Evolutionary conservation across 2,329 filamentous ascomycete genomes (phyloP).

Genomic region (Fusarium devonianum): DNA sequence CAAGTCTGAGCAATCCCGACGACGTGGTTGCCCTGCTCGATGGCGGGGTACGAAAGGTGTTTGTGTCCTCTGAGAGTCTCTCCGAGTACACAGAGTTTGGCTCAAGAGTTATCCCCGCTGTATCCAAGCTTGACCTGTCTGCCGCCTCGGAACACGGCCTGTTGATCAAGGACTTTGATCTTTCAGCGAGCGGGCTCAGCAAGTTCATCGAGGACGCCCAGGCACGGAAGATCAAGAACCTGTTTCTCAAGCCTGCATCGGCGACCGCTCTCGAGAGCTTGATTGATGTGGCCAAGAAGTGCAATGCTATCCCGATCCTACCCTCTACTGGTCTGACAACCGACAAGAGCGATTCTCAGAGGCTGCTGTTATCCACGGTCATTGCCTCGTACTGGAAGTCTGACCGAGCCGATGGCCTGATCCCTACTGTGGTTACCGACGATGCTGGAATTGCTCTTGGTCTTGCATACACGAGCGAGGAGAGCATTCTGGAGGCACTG

Average conservation of each 20-base stretch:
- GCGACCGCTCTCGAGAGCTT: constrained; percentile 55
- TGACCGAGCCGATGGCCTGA: constrained; percentile 82
- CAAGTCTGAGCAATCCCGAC: constrained; percentile 70
- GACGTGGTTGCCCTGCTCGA: constrained; percentile 84
- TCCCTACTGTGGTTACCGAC: constrained; percentile 91
- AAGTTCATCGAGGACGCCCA: constrained; percentile 56
- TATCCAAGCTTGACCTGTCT: constrained; percentile 56
- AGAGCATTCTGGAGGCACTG: constrained; percentile 87
- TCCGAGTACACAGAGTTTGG: constrained; percentile 63
- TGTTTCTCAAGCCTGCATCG: constrained; percentile 60
- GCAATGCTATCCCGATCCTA: constrained; percentile 74
- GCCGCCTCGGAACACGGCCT: constrained; percentile 58
- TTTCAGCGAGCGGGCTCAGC: constrained; percentile 49
- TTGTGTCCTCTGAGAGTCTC: constrained; percentile 77
- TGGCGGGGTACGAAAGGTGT: constrained; percentile 82
- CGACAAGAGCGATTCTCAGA: constrained; percentile 66
- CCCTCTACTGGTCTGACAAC: constrained; percentile 74
- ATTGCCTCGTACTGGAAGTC: constrained; percentile 79
- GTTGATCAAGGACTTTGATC: constrained; percentile 61
- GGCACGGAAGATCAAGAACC: constrained; percentile 54
- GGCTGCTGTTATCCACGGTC: constrained; percentile 69
- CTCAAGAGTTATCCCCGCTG: constrained; percentile 61
- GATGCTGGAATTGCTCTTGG: constrained; percentile 85
- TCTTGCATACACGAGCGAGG: constrained; percentile 91
- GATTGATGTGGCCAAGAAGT: constrained; percentile 57